Conservation (phyloP, 2,329 filamentous ascomycete genomes). For the Hysterium pulicare region DNA sequence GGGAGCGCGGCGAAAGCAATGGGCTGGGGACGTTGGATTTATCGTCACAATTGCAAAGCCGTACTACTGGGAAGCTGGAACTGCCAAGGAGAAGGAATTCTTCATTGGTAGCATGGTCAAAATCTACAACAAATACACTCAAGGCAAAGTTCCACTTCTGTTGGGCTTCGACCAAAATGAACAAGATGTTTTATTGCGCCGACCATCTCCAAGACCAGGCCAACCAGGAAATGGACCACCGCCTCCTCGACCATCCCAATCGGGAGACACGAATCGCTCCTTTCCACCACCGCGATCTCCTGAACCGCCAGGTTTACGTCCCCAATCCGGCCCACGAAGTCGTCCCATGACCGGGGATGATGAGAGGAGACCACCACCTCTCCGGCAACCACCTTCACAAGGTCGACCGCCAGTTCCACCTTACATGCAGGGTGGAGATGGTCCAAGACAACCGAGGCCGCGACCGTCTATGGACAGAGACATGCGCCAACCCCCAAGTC, state of each 20-base stretch:
- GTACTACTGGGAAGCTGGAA: slow-evolving; percentile 95
- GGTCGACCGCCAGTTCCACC: slow-evolving; percentile 23
- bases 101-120: slow-evolving; percentile 96
- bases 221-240: slow-evolving; percentile 18
- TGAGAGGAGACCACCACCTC: slow-evolving; percentile 22
- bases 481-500: slow-evolving; percentile 30
- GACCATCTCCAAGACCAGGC: slow-evolving; percentile 11
- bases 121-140: slow-evolving; percentile 95
- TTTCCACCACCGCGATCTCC: slow-evolving; percentile 7
- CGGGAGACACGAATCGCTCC: slow-evolving; percentile 3
- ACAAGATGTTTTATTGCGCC: slow-evolving; percentile 68
- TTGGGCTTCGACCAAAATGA: slow-evolving; percentile 79
- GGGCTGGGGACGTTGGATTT: slow-evolving; percentile 83
- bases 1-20: slow-evolving; percentile 63
- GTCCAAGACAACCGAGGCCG: slow-evolving; percentile 19
- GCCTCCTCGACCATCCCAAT: slow-evolving; percentile 4
- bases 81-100: slow-evolving; percentile 95
- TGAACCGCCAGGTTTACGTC: slow-evolving; percentile 11
- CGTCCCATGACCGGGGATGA: slow-evolving; percentile 30
- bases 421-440: slow-evolving; percentile 10
- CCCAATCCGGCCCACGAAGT: slow-evolving; percentile 11
- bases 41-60: slow-evolving; percentile 85
- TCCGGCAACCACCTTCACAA: slow-evolving; percentile 12
- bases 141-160: slow-evolving; percentile 74
- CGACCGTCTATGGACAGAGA: slow-evolving; percentile 33